Evolutionary conservation across 352 stramenopile genomes (phyloP).

Genomic region (Globisporangium parvum): DNA sequence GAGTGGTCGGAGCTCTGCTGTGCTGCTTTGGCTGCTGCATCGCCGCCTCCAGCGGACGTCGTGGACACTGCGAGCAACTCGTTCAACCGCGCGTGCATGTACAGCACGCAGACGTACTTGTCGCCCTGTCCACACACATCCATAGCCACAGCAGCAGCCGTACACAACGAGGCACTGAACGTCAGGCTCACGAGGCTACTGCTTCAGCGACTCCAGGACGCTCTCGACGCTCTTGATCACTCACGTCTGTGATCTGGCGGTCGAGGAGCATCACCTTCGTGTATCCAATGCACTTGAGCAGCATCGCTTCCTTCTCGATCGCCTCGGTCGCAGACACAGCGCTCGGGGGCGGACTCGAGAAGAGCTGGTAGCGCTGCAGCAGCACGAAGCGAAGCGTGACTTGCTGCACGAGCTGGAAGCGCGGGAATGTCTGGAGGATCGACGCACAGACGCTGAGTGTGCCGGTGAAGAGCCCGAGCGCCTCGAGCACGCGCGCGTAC

Average conservation of each 20-base stretch:
- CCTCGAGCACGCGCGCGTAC: constrained; percentile 52
- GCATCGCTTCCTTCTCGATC: constrained; percentile 18
- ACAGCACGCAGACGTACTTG: constrained; percentile 42
- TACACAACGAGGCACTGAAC: no score
- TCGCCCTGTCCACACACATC: constrained; percentile 17
- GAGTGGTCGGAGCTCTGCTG: constrained; percentile 29
- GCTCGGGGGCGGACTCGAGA: constrained; percentile 9
- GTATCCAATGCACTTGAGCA: constrained; percentile 46
- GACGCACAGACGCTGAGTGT: constrained; percentile 40
- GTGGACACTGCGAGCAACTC: constrained; percentile 37
- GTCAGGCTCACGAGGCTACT: no score
- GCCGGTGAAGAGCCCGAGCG: constrained; percentile 36
- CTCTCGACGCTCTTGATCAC: no score
- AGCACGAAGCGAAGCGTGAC: constrained; percentile 47
- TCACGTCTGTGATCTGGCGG: constrained; percentile 24
- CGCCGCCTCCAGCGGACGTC: constrained; percentile 3
- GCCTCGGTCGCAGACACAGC: constrained; percentile 5
- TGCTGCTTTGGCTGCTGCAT: constrained; percentile 12
- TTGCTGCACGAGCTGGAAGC: constrained; percentile 29
- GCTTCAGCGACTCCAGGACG: background rate
- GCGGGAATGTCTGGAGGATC: constrained; percentile 49
- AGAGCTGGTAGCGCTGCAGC: constrained; percentile 52
- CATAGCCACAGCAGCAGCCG: no score
- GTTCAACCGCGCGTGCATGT: constrained; percentile 54
- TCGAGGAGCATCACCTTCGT: constrained; percentile 46